Base-by-base conservation (phyloP, 2,329 filamentous ascomycete species). In the Fusarium virguliforme region DNA sequence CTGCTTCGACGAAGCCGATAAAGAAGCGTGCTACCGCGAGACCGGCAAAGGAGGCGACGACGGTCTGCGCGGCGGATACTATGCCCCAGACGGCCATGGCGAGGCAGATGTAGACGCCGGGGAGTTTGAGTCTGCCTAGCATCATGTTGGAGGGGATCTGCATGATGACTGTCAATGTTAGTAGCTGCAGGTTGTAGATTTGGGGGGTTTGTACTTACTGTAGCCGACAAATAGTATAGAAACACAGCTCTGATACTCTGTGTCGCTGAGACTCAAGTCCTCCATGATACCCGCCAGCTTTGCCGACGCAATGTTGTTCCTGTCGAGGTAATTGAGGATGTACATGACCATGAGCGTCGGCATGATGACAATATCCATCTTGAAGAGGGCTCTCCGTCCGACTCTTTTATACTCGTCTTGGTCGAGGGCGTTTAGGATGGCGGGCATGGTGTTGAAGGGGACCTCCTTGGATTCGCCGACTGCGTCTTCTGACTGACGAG, bases 101-200 rank as follows among this genome's bases (percentile, higher is more conserved):
- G 2, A 50, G 13, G 5, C 28, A 13, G 9, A 50, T 50, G 28
- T 50, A 50, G 8, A 50, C 28, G 15, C 46, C 46, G 2, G 28
- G 28, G 28, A 50, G 46, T 7, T 30, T 50, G 46, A 34, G 46
- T 30, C 46, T 28, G 3, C 46, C 46, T 26, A 50, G 46, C 46
- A 50, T 50, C 46, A 50, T 50, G 28, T 50, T 32, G 15, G 46
- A 32, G 46, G 46, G 46, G 46, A 50, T 50, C 46, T 50, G 46
- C n/a, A 32, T 50, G 28, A 50, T 50, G 46, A 50, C 46, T 32
- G 8, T 1, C 9, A 1, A 6, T n/a, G 28, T 50, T 28, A 48
- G 41, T 30, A 8, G 12, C 6, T 48, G 26, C 6, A 32, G 7
- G 8, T 30, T 24, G 3, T 6, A 5, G 2, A 10, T 9, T 51